Evolutionary conservation across 192 early-diverging fungal species (phyloP).

Genomic region (Backusella tuberculispora): DNA sequence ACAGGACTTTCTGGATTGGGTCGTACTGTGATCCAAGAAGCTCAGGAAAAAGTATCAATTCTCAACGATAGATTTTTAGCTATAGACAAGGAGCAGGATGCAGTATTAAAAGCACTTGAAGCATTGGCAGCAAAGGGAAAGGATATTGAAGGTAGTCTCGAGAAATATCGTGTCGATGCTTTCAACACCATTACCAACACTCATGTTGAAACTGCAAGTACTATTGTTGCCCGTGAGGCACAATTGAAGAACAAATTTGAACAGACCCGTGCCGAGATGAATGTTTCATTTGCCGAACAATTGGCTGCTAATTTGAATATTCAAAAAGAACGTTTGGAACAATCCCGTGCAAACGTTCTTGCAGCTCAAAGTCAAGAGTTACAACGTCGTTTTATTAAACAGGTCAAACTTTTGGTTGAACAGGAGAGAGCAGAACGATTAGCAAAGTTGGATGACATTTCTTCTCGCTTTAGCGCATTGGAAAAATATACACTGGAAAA

Average conservation of each 20-base stretch:
- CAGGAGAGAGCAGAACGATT: slow-evolving; percentile 86
- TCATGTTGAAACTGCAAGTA: slow-evolving; percentile 47
- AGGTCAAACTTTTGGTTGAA: slow-evolving; percentile 80
- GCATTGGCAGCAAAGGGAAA: slow-evolving; percentile 48
- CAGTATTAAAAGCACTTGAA: slow-evolving; percentile 21
- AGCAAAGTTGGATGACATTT: slow-evolving; percentile 80
- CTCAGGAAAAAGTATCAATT: slow-evolving; percentile 52
- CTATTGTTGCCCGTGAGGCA: slow-evolving; percentile 46
- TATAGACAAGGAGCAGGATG: slow-evolving; percentile 45
- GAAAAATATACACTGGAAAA: slow-evolving; percentile 66
- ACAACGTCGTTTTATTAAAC: slow-evolving; percentile 74
- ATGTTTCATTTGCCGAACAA: background rate
- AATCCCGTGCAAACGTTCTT: slow-evolving; percentile 61
- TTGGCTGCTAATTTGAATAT: slow-evolving; percentile 42
- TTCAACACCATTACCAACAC: slow-evolving; percentile 50
- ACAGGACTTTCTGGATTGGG: slow-evolving; percentile 48
- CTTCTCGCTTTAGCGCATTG: slow-evolving; percentile 71
- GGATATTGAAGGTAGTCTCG: slow-evolving; percentile 55
- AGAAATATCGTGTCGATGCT: slow-evolving; percentile 59
- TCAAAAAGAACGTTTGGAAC: slow-evolving; percentile 25
- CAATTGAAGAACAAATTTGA: slow-evolving; percentile 48
- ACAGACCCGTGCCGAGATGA: slow-evolving; percentile 1
- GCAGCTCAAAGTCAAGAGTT: slow-evolving; percentile 65
- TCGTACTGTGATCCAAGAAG: slow-evolving; percentile 58
- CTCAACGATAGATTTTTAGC: slow-evolving; percentile 52